Percentiles rank a stretch among this genome's conserved stretches.
Conservation (phyloP, 2,329 filamentous ascomycete genomes). For the Ophiosphaerella korrae region DNA sequence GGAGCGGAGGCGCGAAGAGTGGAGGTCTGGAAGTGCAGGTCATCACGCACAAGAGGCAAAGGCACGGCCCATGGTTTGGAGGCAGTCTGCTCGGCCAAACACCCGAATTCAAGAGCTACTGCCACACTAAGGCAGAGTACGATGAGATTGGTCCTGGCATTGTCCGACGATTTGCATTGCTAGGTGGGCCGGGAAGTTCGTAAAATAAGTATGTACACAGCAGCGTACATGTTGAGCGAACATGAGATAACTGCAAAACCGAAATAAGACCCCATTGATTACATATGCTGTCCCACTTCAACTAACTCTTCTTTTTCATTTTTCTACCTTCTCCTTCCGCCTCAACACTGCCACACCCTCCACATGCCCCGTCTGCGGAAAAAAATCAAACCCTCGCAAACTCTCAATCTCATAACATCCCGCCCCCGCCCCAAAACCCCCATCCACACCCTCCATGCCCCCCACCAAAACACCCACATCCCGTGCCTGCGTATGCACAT, state of each 20-base stretch:
- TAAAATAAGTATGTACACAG: conserved; percentile 42
- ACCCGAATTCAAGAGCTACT: conserved; percentile 97
- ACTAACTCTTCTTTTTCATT: neutral
- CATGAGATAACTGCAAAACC: conserved; percentile 20
- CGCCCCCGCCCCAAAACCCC: conserved; percentile 43
- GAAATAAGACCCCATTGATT: conserved; percentile 13
- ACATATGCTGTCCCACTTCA: neutral
- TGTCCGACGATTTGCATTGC: conserved; percentile 88
- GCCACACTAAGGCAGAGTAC: conserved; percentile 77
- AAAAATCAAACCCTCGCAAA: conserved; percentile 92
- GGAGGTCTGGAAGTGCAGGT: conserved; percentile 96
- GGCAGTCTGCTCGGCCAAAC: conserved; percentile 96
- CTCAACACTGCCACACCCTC: conserved; percentile 67
- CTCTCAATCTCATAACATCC: conserved; percentile 82
- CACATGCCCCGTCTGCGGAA: conserved; percentile 80
- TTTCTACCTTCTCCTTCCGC: conserved; percentile 34
- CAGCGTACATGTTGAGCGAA: conserved; percentile 17
- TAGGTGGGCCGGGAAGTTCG: conserved; percentile 88
- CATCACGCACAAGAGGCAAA: conserved; percentile 95
- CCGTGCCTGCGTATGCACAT: conserved; percentile 95
- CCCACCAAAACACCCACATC: conserved; percentile 88
- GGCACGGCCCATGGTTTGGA: conserved; percentile 98
- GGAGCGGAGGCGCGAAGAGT: conserved; percentile 89
- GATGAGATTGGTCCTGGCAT: conserved; percentile 96
- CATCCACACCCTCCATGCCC: conserved; percentile 58